Evolutionary conservation across 148 eudicot genomes (phyloP), one percentile per base, ranked within the genome.

Genomic region (Silene latifolia): DNA sequence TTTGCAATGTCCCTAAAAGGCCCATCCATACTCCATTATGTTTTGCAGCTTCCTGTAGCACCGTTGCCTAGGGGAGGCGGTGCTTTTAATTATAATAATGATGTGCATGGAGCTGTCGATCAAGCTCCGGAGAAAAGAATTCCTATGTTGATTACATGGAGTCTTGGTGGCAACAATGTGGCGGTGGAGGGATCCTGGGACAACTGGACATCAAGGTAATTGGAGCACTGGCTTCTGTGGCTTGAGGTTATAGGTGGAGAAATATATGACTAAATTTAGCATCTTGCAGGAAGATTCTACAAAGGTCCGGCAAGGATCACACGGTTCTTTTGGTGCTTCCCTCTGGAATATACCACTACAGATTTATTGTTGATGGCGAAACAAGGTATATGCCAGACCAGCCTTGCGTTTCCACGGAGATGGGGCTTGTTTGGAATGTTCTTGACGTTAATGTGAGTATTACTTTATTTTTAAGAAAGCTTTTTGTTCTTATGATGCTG

Each of bases 101-200:
- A 88, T 46, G 46, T 80, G 73, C 81, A 67, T 44, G 85, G 76
- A 60, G 75, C 79, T 74, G 75, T 35, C 73, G 87, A 88, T 78
- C 67, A 29, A 67, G 82, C 85, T 74, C 76, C 78, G 69, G 92
- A 88, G 80, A 85, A 74, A 84, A 89, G 90, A 59, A 87, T 93
- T 69, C 97, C 98, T 29, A 86, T 88, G 42, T 63, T 93, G 81
- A 89, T 91, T 75, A 87, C 88, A 14, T 93, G 98, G 98, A 86
- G 83, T 80, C 87, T 83, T 74, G 98, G 91, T 74, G 98, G 94
- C 60, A 93, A 85, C 76, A 78, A 82, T 68, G 90, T 93, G 71
- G 82, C 90, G 3, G 94, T 93, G 56, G 94, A 91, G 75, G 98
- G 98, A 71, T 91, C 98, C 35, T 93, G 98, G 98, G 98, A 91